These are phyloP conservation scores for Agastache rugosa DNA, from an alignment of 257 asterid species.

Conservation along the genomic window DNA sequence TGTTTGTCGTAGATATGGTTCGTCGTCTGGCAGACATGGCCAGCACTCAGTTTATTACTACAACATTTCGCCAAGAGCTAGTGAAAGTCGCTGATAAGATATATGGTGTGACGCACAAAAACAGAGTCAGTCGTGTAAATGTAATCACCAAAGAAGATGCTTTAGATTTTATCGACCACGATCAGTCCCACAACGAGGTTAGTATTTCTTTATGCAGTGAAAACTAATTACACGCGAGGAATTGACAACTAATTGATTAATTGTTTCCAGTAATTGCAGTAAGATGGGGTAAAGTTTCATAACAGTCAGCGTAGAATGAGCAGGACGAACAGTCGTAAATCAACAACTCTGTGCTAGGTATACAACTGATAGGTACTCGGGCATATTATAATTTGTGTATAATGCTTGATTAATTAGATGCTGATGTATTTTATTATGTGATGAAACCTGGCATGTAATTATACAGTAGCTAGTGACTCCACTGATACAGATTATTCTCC, in stretches of 20 bases:
- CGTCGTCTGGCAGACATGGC: constrained; percentile 90
- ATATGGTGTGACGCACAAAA: constrained; percentile 89
- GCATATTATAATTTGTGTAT: constrained; percentile 26
- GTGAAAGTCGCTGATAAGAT: constrained; percentile 98
- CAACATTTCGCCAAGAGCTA: constrained; percentile 89
- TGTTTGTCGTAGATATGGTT: constrained; percentile 74
- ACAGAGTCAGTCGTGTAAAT: constrained; percentile 85
- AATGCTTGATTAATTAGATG: constrained; percentile 17
- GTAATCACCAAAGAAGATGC: constrained; percentile 81
- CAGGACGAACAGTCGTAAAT: constrained; percentile 1
- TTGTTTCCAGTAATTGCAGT: constrained; percentile 35
- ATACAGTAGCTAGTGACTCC: background rate
- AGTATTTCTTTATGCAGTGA: constrained; percentile 23
- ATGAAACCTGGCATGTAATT: constrained; percentile 16
- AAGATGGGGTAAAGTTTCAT: constrained; percentile 25
- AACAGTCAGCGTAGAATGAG: background rate
- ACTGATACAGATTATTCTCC: background rate
- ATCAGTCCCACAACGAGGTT: constrained; percentile 88
- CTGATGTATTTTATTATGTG: constrained; percentile 20
- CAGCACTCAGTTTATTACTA: constrained; percentile 89
- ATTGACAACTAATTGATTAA: background rate
- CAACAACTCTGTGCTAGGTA: constrained; percentile 4
- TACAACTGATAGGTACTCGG: background rate
- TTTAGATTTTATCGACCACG: constrained; percentile 81
- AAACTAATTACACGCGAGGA: background rate